Evolutionary conservation across 768 basidiomycete species (phyloP), one percentile per base, ranked within the genome.

Genomic region (Nidularia sp.): DNA sequence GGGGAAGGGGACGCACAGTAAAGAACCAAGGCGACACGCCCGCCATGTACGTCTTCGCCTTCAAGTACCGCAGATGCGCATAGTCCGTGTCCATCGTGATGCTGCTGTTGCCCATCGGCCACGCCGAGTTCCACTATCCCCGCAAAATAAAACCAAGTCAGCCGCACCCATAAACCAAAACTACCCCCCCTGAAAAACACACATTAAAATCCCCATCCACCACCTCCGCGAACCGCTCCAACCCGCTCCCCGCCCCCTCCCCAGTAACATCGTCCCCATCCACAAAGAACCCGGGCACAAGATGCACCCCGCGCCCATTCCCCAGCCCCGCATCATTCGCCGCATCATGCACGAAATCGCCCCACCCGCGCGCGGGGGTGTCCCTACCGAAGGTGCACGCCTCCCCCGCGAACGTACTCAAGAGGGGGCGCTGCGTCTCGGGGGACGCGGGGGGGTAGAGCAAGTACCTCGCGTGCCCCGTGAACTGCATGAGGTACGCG

Each of bases 11-110:
- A 53, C 64, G 54, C 47, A 71, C 71, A 10, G 83, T 84, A 70
- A 80, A 86, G 72, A 87, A 86, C 78, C 80, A 83, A 10, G 86
- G 85, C 5, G 83, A 83, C 34, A 85, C 78, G 2, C 66, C 66
- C 3, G 70, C 70, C 70, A 73, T 74, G 49, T 73, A 74, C 13
- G 63, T 55, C n/a, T 62, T 55, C 1, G 64, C 65, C 6, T 47
- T 49, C 12, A 73, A 67, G 47, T 66, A 54, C 4, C 44, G 42
- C 10, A 65, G 55, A 51, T 70, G 67, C 31, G 51, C 32, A 2
- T 49, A 50, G 55, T 74, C 72, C n/a, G 67, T 59, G 32, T 67
- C 61, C 36, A 65, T 64, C 15, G 59, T 58, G 55, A 70, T 62
- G 18, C 68, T 66, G 49, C 63, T 53, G 42, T 68, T 57, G 1